Evolutionary conservation across 352 stramenopile genomes (phyloP), one percentile per base, ranked within the genome.

Genomic region (Globisporangium spiculum): DNA sequence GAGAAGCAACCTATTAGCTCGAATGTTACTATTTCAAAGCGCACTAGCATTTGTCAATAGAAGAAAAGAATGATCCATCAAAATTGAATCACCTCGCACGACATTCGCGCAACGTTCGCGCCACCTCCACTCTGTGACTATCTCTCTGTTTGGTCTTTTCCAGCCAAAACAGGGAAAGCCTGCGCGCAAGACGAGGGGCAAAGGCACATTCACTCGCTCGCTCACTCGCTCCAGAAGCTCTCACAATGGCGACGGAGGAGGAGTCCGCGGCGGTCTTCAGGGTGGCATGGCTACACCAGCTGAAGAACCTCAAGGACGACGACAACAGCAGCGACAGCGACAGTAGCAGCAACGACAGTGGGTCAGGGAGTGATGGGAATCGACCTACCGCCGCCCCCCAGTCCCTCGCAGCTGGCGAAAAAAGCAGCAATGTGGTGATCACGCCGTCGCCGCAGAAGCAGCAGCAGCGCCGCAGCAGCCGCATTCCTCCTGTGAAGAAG

Each of bases 321-420:
- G 68, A 72, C 60, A 65, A 66, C 63, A 72, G 62, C 60, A 75
- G 61, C 30, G 53, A 26, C 34, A 69, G 41, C 22, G 36, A 36
- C 30, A 44, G 34, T 36, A 36, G 38, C 36, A 62, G 58, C 18
- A 64, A 30, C 24, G 30, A 16, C 10, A 69, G 64, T 20, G 64
- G 9, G 26, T 20, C 26, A 32, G 41, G 3, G 41, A 52, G 44
- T 52, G 44, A 22, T 22, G 18, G 18, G 44, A 52, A 12, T 18
- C 18, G 16, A 22, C 18, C 44, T 2, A 4, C 41, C 4, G 44
- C 18, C 44, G 6, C 44, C 44, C 44, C 44, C 18, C 44, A 52
- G 16, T 52, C 44, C 22, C 44, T 52, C 44, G 7, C 44, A 52
- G 41, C 18, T 44, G 38, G 44, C 44, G 18, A 52, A 7, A 52